phyloP scores from a whole-genome alignment of 345 rosid genomes.

The Microthlaspi erraticum region DNA sequence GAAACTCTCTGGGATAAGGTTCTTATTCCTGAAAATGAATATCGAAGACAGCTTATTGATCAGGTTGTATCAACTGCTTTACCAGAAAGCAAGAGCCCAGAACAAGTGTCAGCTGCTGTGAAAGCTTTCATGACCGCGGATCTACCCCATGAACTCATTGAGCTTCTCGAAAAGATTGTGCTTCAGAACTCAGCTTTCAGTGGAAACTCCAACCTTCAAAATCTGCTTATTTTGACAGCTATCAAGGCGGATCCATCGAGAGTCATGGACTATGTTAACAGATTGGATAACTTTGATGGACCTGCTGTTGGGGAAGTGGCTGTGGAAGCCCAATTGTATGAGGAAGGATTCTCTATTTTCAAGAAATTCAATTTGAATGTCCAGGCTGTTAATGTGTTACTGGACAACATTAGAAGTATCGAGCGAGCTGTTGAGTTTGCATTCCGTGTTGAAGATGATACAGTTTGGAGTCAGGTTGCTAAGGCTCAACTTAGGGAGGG shows the following conservation, averaged over 20 bases:
- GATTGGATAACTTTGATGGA: constrained; percentile 98
- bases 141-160: constrained; percentile 82
- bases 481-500: constrained; percentile 96
- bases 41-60: constrained; percentile 92
- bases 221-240: constrained; percentile 93
- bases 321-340: constrained; percentile 83
- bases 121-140: constrained; percentile 91
- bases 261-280: constrained; percentile 95
- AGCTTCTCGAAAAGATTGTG: constrained; percentile 95
- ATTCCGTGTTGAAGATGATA: constrained; percentile 96
- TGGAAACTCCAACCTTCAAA: constrained; percentile 97
- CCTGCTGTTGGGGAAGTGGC: constrained; percentile 99
- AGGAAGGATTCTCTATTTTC: constrained; percentile 88
- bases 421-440: constrained; percentile 97
- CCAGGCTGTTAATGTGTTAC: constrained; percentile 75
- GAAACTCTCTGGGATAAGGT: constrained; percentile 99
- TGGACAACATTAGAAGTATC: constrained; percentile 76
- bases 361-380: constrained; percentile 88
- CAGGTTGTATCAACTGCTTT: constrained; percentile 98
- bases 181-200: constrained; percentile 99
- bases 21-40: constrained; percentile 86
- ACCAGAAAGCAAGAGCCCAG: constrained; percentile 92
- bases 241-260: constrained; percentile 98
- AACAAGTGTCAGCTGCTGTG: constrained; percentile 90
- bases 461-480: constrained; percentile 98